Conservation (phyloP, 2,329 filamentous ascomycete species). For the Bipolaris gigantea region DNA sequence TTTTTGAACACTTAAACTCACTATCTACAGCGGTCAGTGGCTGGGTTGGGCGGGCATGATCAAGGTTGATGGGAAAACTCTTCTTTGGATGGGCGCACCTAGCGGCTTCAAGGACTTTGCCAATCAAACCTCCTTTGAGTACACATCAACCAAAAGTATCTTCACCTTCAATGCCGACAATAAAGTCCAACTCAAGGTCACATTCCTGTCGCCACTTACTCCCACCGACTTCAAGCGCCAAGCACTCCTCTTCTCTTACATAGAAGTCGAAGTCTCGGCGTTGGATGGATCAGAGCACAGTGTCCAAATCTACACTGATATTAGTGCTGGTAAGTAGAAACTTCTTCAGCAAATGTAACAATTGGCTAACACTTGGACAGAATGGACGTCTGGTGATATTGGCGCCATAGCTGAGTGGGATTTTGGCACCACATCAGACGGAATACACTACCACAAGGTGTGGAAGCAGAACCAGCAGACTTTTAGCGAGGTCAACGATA, state of each 20-base stretch:
- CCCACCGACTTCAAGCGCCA: constrained; percentile 67
- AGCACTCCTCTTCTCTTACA: constrained; percentile 71
- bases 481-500: constrained; percentile 53
- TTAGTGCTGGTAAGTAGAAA: constrained; percentile 62
- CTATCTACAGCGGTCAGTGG: constrained; percentile 53
- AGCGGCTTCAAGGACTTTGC: constrained; percentile 50
- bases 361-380: no score
- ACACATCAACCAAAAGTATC: constrained; percentile 71
- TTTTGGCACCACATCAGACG: constrained; percentile 45
- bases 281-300: constrained; percentile 64
- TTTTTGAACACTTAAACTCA: constrained; percentile 46
- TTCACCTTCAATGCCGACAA: constrained; percentile 68
- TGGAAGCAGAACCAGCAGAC: constrained; percentile 52
- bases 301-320: constrained; percentile 72
- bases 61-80: constrained; percentile 58
- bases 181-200: constrained; percentile 65
- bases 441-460: constrained; percentile 63
- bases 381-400: constrained; percentile 67
- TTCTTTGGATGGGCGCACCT: constrained; percentile 51
- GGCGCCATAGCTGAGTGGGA: constrained; percentile 64
- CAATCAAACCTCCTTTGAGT: constrained; percentile 65
- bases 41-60: constrained; percentile 71
- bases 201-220: constrained; percentile 71
- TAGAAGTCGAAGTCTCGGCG: constrained; percentile 65
- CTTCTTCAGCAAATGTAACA: no score